phyloP scores from a whole-genome alignment of 148 eudicot genomes.

The Vaccinium corymbosum region DNA sequence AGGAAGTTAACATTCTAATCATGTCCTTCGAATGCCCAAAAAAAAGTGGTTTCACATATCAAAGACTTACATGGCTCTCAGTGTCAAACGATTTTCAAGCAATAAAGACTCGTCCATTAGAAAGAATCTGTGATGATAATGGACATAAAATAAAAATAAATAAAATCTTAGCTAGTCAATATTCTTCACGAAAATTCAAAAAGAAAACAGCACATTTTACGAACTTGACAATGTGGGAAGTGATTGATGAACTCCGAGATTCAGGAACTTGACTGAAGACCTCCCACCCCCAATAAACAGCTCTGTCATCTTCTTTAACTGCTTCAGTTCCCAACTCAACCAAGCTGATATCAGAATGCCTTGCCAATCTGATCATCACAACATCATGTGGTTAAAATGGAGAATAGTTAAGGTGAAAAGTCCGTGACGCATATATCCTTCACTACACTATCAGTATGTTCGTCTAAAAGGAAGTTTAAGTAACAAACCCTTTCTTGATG shows the following conservation, averaged over 20 bases:
- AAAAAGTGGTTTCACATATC: neutral
- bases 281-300: slow-evolving; percentile 70
- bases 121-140: slow-evolving; percentile 48
- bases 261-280: slow-evolving; percentile 25
- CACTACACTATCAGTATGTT: neutral
- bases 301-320: slow-evolving; percentile 66
- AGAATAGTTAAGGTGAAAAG: neutral
- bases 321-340: slow-evolving; percentile 53
- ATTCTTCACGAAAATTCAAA: neutral
- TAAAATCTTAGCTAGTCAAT: neutral
- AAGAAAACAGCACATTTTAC: neutral
- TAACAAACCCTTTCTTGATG: neutral
- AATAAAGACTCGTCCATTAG: slow-evolving; percentile 76
- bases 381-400: neutral
- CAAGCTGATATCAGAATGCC: slow-evolving; percentile 65
- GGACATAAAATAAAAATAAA: too few species aligned
- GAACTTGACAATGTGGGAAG: slow-evolving; percentile 61
- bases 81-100: slow-evolving; percentile 63
- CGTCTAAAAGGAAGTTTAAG: neutral
- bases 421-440: neutral
- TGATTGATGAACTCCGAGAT: slow-evolving; percentile 16
- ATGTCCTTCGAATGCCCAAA: slow-evolving; percentile 5
- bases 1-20: slow-evolving; percentile 10
- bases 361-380: slow-evolving; percentile 18
- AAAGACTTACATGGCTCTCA: slow-evolving; percentile 83